Evolutionary conservation across 2,329 filamentous ascomycete genomes (phyloP).

Genomic region (Trichoderma simmonsii): DNA sequence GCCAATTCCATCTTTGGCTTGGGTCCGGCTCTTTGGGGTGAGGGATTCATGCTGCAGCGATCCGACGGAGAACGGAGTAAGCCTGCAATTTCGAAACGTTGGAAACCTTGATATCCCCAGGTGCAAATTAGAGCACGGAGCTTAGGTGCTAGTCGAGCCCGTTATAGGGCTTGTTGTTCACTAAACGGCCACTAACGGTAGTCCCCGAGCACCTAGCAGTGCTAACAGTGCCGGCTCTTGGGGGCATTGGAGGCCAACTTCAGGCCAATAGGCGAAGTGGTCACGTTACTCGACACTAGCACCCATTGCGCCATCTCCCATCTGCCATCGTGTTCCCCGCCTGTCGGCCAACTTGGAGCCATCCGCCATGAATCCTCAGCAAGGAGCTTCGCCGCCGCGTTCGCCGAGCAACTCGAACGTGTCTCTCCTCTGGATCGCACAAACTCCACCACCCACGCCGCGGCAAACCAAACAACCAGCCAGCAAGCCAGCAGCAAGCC

Average conservation of each 20-base stretch:
- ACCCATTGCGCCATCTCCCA: neutral
- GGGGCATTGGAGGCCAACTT: neutral
- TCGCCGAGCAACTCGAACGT: slow-evolving; percentile 5
- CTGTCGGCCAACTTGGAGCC: slow-evolving; percentile 1
- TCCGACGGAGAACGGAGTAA: neutral
- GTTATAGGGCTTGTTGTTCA: neutral
- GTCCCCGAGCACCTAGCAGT: neutral
- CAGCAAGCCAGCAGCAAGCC: slow-evolving; percentile 8
- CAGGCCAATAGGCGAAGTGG: neutral
- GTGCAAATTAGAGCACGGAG: neutral
- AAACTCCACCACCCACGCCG: slow-evolving; percentile 13
- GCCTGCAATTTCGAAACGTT: neutral
- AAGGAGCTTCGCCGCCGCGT: slow-evolving; percentile 4
- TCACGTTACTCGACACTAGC: slow-evolving; percentile 4
- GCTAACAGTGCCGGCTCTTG: neutral
- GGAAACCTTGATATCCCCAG: neutral
- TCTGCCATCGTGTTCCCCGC: neutral
- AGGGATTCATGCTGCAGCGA: neutral
- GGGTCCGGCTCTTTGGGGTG: neutral
- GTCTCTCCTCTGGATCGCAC: neutral
- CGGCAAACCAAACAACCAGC: neutral
- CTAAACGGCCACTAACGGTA: neutral
- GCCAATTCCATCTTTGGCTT: neutral
- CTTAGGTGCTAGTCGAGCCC: neutral
- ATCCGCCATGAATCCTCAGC: neutral